Conservation (phyloP, 352 stramenopile genomes). For the Pythium brachiatum region DNA sequence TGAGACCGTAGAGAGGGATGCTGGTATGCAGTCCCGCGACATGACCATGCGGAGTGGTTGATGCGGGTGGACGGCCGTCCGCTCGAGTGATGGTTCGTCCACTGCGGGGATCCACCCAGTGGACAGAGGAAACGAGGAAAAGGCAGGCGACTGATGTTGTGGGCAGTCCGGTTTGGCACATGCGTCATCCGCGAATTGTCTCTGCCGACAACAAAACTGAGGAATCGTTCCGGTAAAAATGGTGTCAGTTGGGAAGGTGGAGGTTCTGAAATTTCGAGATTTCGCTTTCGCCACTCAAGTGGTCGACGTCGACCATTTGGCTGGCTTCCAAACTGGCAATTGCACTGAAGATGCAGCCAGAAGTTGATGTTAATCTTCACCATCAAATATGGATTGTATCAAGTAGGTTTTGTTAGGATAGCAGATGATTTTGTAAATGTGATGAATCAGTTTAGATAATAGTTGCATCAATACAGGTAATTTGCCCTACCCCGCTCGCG, state of each 20-base stretch:
- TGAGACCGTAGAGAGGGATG: neutral
- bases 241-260: neutral
- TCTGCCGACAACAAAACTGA: conserved; percentile 1
- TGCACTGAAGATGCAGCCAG: neutral
- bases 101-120: conserved; percentile 1
- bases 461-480: neutral
- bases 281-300: conserved; percentile 1
- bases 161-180: neutral
- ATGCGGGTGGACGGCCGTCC: conserved; percentile 21
- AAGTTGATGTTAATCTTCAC: neutral
- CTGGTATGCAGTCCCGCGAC: neutral
- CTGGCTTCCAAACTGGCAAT: conserved; percentile 5
- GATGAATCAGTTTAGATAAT: neutral
- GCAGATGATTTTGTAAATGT: too few species aligned
- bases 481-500: neutral
- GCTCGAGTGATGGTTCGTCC: conserved; percentile 3
- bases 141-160: neutral
- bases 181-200: neutral
- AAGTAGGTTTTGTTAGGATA: too few species aligned
- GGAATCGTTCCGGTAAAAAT: neutral
- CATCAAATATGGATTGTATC: neutral
- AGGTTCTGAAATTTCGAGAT: neutral
- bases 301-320: conserved; percentile 5
- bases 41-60: neutral
- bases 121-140: neutral